Conservation (phyloP, 192 early-diverging fungal genomes). For the Chytriomyces confervae region DNA sequence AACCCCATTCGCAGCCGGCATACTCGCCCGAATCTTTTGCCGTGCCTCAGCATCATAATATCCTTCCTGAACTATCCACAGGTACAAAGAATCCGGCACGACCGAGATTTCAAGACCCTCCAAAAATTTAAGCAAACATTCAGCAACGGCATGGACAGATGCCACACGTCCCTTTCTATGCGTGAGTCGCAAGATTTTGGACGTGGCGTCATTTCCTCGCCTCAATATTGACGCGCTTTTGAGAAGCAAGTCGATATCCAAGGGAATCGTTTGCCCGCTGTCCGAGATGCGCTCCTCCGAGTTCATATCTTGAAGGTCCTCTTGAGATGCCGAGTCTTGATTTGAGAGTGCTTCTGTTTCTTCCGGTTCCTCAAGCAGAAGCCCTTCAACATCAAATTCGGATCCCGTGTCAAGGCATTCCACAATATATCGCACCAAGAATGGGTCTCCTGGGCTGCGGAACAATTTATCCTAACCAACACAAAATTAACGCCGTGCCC, state of each 20-base stretch:
- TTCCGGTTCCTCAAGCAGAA: conserved; percentile 33
- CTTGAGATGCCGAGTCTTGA: conserved; percentile 24
- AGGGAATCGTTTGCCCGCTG: background rate
- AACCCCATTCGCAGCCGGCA: conserved; percentile 74
- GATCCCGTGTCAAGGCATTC: conserved; percentile 82
- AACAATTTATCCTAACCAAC: conserved; percentile 69
- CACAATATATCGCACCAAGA: conserved; percentile 67
- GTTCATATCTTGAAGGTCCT: background rate
- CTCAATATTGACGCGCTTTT: background rate
- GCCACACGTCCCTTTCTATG: conserved; percentile 40
- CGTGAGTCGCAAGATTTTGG: conserved; percentile 9
- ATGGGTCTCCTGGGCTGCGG: conserved; percentile 64
- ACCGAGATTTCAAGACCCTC: conserved; percentile 76
- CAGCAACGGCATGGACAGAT: conserved; percentile 75
- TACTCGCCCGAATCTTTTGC: conserved; percentile 56
- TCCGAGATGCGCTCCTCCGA: background rate
- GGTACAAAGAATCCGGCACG: conserved; percentile 68
- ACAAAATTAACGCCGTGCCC: background rate
- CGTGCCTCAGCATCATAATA: conserved; percentile 40
- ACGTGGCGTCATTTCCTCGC: background rate
- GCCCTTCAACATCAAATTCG: conserved; percentile 62
- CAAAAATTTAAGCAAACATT: conserved; percentile 73
- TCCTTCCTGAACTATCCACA: conserved; percentile 67
- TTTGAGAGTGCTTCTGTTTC: conserved; percentile 30
- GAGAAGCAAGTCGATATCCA: conserved; percentile 19